Evolutionary conservation across 768 basidiomycete genomes (phyloP).

Genomic region (Xerocomellus chrysenteron): DNA sequence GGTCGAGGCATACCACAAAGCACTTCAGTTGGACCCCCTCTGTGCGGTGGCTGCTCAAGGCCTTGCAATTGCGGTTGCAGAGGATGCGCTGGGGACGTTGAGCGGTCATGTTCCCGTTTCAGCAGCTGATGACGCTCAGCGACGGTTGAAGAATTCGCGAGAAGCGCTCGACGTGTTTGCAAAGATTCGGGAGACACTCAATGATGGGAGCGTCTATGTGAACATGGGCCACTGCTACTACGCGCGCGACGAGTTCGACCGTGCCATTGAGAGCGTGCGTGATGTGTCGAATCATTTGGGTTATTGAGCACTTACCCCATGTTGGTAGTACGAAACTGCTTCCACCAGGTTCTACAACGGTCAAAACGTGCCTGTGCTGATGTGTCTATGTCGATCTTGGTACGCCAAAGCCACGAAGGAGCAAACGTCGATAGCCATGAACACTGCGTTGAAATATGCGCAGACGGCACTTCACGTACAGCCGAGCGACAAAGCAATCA

Average conservation of each 20-base stretch:
- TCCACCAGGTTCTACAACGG: constrained; percentile 73
- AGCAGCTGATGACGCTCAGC: constrained; percentile 61
- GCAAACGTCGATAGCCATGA: constrained; percentile 78
- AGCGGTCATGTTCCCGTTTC: constrained; percentile 50
- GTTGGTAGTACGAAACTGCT: constrained; percentile 83
- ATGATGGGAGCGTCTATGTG: constrained; percentile 82
- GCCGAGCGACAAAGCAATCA: constrained; percentile 83
- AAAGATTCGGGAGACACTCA: constrained; percentile 84
- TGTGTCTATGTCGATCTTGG: constrained; percentile 91
- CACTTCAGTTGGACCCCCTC: constrained; percentile 74
- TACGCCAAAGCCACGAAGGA: constrained; percentile 93
- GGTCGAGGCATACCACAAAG: constrained; percentile 93
- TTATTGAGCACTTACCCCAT: background rate
- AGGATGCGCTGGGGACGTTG: constrained; percentile 78
- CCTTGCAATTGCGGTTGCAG: constrained; percentile 89
- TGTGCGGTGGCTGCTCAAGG: constrained; percentile 96
- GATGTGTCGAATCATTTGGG: background rate
- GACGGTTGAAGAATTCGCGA: constrained; percentile 68
- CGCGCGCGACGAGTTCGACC: constrained; percentile 88
- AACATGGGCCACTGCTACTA: constrained; percentile 98
- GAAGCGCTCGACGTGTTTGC: constrained; percentile 89
- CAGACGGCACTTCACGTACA: constrained; percentile 81
- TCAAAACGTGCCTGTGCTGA: constrained; percentile 70
- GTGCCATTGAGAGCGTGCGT: constrained; percentile 92
- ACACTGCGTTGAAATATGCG: constrained; percentile 78